Evolutionary conservation across 202 grass and related monocot genomes (phyloP).

Genomic region (Panicum virgatum): DNA sequence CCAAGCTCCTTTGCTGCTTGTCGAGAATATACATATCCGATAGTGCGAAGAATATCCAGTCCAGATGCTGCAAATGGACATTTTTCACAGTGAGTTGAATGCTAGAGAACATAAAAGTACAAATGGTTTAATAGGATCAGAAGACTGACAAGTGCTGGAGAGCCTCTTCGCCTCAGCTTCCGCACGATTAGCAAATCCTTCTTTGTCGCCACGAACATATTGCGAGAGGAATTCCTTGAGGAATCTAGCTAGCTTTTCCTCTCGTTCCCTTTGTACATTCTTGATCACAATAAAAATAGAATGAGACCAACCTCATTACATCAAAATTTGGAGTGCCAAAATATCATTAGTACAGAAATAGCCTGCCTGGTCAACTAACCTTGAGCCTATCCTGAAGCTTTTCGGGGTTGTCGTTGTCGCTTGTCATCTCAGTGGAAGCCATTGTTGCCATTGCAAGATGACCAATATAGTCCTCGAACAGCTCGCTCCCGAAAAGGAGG

Average conservation of each 20-base stretch:
- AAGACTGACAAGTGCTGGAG: constrained; percentile 60
- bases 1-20: constrained; percentile 97
- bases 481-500: constrained; percentile 88
- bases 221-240: constrained; percentile 85
- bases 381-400: constrained; percentile 97
- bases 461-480: constrained; percentile 96
- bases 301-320: not conserved
- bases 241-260: constrained; percentile 89
- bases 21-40: constrained; percentile 86
- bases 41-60: constrained; percentile 81
- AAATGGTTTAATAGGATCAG: not conserved
- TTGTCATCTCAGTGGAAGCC: constrained; percentile 81
- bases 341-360: not conserved
- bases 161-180: constrained; percentile 90
- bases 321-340: not conserved
- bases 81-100: constrained; percentile 28
- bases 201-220: constrained; percentile 69
- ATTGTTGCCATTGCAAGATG: constrained; percentile 87
- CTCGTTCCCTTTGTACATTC: constrained; percentile 89
- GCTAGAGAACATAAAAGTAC: not conserved
- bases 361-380: constrained; percentile 35
- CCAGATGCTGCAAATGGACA: constrained; percentile 63
- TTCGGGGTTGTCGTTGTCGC: constrained; percentile 63
- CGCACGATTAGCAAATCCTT: constrained; percentile 64
- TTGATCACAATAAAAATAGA: constrained; percentile 47